These are phyloP conservation scores for Phlyctochytrium arcticum DNA, from an alignment of 192 early-diverging fungal species.

Conservation along the genomic window DNA sequence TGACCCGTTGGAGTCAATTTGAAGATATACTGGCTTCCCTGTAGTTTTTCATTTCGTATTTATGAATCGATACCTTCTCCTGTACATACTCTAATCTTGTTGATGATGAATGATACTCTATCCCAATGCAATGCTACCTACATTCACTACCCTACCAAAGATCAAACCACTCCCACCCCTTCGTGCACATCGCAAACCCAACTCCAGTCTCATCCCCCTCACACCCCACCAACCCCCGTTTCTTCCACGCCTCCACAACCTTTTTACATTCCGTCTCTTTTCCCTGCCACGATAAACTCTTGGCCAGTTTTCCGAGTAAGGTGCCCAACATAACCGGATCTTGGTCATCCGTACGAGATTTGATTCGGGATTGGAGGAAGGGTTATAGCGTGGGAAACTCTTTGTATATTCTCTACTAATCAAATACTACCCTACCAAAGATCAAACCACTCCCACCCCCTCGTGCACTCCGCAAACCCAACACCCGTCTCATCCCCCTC, in stretches of 20 bases:
- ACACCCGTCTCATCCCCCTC: not conserved
- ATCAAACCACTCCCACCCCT: not conserved
- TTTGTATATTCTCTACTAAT: too few relatives aligned
- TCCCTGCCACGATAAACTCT: constrained; percentile 7
- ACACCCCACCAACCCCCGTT: not conserved
- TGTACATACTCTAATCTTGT: too few relatives aligned
- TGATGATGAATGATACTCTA: too few relatives aligned
- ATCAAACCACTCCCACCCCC: not conserved
- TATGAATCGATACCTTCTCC: too few relatives aligned
- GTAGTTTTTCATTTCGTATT: not conserved
- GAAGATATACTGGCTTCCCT: not conserved
- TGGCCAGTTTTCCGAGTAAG: constrained; percentile 4
- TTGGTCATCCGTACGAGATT: not conserved
- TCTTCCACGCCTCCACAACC: constrained; percentile 8
- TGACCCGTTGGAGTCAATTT: not conserved
- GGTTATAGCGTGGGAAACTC: too few relatives aligned
- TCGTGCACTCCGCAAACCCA: not conserved
- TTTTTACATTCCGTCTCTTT: constrained; percentile 22
- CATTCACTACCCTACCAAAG: too few relatives aligned
- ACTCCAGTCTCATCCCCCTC: not conserved
- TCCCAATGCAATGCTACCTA: too few relatives aligned
- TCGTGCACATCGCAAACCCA: not conserved
- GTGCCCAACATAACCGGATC: not conserved
- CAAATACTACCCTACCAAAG: too few relatives aligned
- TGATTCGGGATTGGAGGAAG: constrained; percentile 8